Evolutionary conservation across 2,329 filamentous ascomycete species (phyloP).

Genomic region (Pyrenochaeta sp.): DNA sequence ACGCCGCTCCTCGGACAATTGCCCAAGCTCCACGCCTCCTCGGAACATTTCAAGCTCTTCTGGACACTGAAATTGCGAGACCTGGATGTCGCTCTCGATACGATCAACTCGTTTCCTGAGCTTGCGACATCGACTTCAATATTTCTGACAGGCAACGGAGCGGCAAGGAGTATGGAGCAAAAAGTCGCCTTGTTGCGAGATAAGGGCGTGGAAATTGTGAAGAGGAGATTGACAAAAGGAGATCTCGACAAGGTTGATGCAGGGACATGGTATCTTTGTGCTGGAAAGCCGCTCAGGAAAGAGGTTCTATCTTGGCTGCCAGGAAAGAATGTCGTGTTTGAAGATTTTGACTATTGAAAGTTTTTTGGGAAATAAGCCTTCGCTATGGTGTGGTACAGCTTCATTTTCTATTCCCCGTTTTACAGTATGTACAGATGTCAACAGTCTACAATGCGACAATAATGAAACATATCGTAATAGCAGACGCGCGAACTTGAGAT

Average conservation of each 20-base stretch:
- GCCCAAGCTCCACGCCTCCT: conserved; percentile 25
- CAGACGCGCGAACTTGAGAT: too few species aligned
- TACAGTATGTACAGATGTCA: too few species aligned
- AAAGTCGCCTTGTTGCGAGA: conserved; percentile 41
- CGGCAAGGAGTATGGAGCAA: conserved; percentile 28
- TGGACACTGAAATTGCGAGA: conserved; percentile 74
- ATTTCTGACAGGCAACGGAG: conserved; percentile 67
- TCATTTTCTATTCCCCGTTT: too few species aligned
- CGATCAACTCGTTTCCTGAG: conserved; percentile 60
- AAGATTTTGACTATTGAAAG: conserved; percentile 58
- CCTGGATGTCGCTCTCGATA: conserved; percentile 67
- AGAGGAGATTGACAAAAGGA: conserved; percentile 55
- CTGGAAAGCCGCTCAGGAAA: conserved; percentile 59
- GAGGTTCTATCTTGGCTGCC: conserved; percentile 58
- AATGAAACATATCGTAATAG: too few species aligned
- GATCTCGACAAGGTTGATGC: conserved; percentile 52
- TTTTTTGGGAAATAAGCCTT: too few species aligned
- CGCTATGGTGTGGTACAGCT: too few species aligned
- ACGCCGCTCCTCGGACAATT: conserved; percentile 80
- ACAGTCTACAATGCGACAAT: too few species aligned
- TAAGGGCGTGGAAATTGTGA: conserved; percentile 45
- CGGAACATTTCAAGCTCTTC: conserved; percentile 61
- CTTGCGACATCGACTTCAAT: conserved; percentile 64
- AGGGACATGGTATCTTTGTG: conserved; percentile 67
- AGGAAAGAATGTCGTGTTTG: conserved; percentile 56